Evolutionary conservation across 768 basidiomycete species (phyloP), one percentile per base, ranked within the genome.

Genomic region (Tubosaeta brunneosetosa): DNA sequence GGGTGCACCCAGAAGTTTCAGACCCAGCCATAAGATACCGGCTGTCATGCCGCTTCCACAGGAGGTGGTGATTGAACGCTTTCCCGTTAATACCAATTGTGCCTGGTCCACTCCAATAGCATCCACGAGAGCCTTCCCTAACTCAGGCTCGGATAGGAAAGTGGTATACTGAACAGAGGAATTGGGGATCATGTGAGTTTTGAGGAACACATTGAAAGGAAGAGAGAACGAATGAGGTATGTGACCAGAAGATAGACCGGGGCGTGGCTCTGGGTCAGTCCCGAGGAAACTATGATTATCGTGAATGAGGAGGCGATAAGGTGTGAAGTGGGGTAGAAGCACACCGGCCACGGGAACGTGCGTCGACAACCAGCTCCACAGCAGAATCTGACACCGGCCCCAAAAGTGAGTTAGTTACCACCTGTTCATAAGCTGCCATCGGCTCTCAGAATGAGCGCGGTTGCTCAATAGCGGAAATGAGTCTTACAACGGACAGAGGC

Each of bases 41-140:
- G 95, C 95, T n/a, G 94, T 97, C 95, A 99, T 97, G 41, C 95
- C 95, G 64, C 91, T 95, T 47, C 95, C 95, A 72, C 95, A 99
- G 53, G 78, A 87, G 12, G 88, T 82, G 6, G 85, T 78, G 29
- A 94, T 81, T 19, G 74, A 65, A 47, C 78, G 74, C 55, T 82
- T 70, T 16, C 88, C 89, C 11, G 74, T 66, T 42, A 87, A 70
- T 10, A 94, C 73, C 38, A 75, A 65, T n/a, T 80, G 69, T 27
- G 79, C 75, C 52, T 77, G 67, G 49, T 80, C 77, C 36, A 67
- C 60, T 31, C 91, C 89, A 31, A 97, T 69, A 16, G 80, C 77
- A n/a, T 78, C 69, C 34, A 78, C 74, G 34, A 97, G 71, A 29
- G 79, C 84, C 48, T 74, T 63, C 29, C 74, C 76, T 36, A 97